phyloP scores from a whole-genome alignment of 306 rosid genomes.

The Pterocarpus santalinus region DNA sequence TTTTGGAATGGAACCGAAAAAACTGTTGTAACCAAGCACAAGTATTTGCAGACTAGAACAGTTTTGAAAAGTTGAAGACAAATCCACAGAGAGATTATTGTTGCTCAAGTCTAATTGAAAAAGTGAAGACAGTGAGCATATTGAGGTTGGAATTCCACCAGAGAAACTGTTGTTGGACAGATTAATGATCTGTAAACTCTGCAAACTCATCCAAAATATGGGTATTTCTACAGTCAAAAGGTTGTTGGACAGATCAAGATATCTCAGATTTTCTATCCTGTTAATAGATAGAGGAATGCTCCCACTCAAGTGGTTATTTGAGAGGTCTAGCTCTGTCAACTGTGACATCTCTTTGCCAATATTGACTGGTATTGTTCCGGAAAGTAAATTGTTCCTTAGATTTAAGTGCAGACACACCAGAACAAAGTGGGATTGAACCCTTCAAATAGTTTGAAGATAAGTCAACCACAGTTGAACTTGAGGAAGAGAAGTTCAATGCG shows the following conservation, averaged over 20 bases:
- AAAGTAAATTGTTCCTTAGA: slow-evolving; percentile 28
- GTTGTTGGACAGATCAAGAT: slow-evolving; percentile 32
- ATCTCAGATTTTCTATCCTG: background rate
- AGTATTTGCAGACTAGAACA: background rate
- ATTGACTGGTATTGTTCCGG: slow-evolving; percentile 11
- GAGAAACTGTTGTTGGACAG: slow-evolving; percentile 28
- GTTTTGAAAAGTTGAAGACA: slow-evolving; percentile 24
- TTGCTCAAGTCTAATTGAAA: slow-evolving; percentile 8
- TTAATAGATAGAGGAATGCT: slow-evolving; percentile 1
- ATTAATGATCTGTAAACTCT: background rate
- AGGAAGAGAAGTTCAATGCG: slow-evolving; percentile 19
- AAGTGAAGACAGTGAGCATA: slow-evolving; percentile 25
- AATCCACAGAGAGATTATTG: background rate
- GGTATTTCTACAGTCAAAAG: slow-evolving; percentile 26
- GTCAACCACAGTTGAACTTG: background rate
- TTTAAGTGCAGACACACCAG: background rate
- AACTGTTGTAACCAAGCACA: background rate
- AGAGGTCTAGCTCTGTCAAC: slow-evolving; percentile 16
- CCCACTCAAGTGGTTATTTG: slow-evolving; percentile 29
- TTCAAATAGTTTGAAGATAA: background rate
- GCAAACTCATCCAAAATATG: slow-evolving; percentile 27
- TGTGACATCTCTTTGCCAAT: slow-evolving; percentile 30
- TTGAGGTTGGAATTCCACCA: slow-evolving; percentile 30
- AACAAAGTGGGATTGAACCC: slow-evolving; percentile 28
- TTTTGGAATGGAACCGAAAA: slow-evolving; percentile 32